Percentiles rank a stretch among this genome's conserved stretches.
Evolutionary conservation across 2,329 filamentous ascomycete species (phyloP).

Genomic region (Paecilomyces variotii): DNA sequence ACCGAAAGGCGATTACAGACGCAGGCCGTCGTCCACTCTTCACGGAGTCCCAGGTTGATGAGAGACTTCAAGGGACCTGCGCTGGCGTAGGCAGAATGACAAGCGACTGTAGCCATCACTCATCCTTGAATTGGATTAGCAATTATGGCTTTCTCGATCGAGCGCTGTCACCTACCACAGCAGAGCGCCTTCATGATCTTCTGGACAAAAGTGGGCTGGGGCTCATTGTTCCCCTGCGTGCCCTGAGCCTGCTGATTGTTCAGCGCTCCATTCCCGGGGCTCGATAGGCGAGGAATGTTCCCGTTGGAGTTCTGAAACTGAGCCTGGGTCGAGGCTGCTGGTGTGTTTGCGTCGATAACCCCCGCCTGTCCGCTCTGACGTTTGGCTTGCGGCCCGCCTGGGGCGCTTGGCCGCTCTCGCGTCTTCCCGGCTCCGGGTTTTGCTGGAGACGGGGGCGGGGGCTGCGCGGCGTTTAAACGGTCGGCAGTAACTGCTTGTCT

Average conservation of each 20-base stretch:
- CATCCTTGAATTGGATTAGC: conserved; percentile 23
- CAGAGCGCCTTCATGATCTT: conserved; percentile 90
- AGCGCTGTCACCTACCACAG: conserved; percentile 56
- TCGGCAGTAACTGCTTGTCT: conserved; percentile 63
- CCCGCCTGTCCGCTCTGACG: conserved; percentile 53
- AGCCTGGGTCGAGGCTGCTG: conserved; percentile 84
- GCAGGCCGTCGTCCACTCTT: neutral
- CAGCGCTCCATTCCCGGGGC: conserved; percentile 49
- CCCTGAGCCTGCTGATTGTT: conserved; percentile 49
- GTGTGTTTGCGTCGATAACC: conserved; percentile 63
- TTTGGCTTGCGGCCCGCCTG: conserved; percentile 65
- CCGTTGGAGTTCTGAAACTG: conserved; percentile 95
- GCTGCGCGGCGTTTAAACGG: conserved; percentile 91
- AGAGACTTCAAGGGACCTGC: neutral
- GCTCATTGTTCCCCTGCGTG: conserved; percentile 53
- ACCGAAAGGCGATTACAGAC: neutral
- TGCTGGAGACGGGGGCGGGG: conserved; percentile 77
- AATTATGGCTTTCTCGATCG: conserved; percentile 2
- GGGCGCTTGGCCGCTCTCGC: conserved; percentile 65
- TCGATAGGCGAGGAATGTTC: conserved; percentile 64
- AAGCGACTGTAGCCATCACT: conserved; percentile 10
- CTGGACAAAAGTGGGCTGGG: conserved; percentile 74
- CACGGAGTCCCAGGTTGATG: neutral
- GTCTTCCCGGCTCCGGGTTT: conserved; percentile 68
- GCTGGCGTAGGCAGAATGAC: neutral